A percentile compares a stretch with the other conserved stretches of the same genome.
Conservation (phyloP, 306 rosid species). For the Datisca glomerata region DNA sequence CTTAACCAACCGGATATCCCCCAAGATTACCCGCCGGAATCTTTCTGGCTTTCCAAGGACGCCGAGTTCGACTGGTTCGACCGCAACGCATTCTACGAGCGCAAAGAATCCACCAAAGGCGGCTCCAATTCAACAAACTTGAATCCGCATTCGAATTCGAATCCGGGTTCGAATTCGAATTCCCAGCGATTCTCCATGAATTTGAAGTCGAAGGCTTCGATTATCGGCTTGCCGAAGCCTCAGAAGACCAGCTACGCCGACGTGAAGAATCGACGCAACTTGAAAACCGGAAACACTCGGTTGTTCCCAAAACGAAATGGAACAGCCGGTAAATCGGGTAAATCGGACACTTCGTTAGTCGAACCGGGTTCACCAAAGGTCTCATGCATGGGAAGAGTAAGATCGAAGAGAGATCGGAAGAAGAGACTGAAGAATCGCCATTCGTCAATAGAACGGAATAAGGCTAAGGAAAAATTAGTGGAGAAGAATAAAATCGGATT, state of each 20-base stretch:
- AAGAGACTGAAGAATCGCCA: conserved; percentile 44
- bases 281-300: conserved; percentile 31
- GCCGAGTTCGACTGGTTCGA: conserved; percentile 14
- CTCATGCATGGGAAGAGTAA: conserved; percentile 85
- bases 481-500: conserved; percentile 49
- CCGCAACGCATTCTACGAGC: conserved; percentile 14
- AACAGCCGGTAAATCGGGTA: conserved; percentile 50
- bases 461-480: conserved; percentile 19
- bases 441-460: conserved; percentile 11
- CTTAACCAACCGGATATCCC: conserved; percentile 9
- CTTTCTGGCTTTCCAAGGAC: conserved; percentile 17
- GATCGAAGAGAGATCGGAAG: conserved; percentile 63
- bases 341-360: conserved; percentile 35
- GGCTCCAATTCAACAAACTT: conserved; percentile 14
- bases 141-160: conserved; percentile 12
- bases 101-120: conserved; percentile 16
- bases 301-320: conserved; percentile 65
- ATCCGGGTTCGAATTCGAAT: conserved; percentile 32
- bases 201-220: conserved; percentile 57
- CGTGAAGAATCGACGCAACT: conserved; percentile 31
- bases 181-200: conserved; percentile 69
- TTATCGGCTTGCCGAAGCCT: conserved; percentile 74
- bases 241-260: conserved; percentile 58
- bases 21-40: conserved; percentile 13
- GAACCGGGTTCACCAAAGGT: conserved; percentile 96